Percentiles rank a stretch among this genome's conserved stretches.
These are phyloP conservation scores for Auricularia sp. DNA, from an alignment of 768 basidiomycete species.

Conservation along the genomic window DNA sequence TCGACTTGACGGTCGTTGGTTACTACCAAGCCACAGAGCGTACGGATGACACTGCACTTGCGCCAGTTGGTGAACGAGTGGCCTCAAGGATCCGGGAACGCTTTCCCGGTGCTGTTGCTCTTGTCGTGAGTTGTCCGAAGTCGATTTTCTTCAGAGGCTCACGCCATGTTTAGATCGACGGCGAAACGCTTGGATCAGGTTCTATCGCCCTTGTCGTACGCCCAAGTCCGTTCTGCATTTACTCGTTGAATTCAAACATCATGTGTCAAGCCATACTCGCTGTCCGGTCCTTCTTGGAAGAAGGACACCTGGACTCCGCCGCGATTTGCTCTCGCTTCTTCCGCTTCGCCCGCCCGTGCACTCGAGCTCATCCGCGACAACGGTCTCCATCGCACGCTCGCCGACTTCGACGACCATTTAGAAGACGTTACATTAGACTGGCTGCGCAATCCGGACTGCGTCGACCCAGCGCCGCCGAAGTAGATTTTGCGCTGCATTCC, in stretches of 20 bases:
- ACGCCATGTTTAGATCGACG: constrained; percentile 41
- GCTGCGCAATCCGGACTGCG: constrained; percentile 26
- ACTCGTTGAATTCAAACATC: not conserved
- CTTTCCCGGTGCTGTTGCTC: constrained; percentile 53
- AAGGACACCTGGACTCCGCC: constrained; percentile 21
- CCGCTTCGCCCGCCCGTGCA: constrained; percentile 37
- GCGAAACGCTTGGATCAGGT: constrained; percentile 40
- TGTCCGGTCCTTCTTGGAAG: constrained; percentile 22
- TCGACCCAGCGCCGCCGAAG: not conserved
- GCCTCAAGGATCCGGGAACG: constrained; percentile 41
- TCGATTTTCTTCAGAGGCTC: not conserved
- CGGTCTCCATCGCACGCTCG: constrained; percentile 47
- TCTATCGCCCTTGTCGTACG: constrained; percentile 51
- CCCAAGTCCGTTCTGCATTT: constrained; percentile 7
- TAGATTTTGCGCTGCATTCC: not conserved
- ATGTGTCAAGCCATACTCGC: constrained; percentile 38
- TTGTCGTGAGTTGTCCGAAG: constrained; percentile 43
- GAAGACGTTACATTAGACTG: constrained; percentile 55
- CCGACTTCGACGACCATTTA: constrained; percentile 76
- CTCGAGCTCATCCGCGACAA: constrained; percentile 38
- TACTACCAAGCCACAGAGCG: constrained; percentile 69
- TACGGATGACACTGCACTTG: constrained; percentile 48
- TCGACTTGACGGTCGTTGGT: constrained; percentile 47
- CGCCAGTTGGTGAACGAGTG: constrained; percentile 56
- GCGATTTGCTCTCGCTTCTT: constrained; percentile 35